Percentiles rank a stretch among this genome's conserved stretches.
Conservation (phyloP, 495 filamentous ascomycete species). For the Corynascus novoguineensis region DNA sequence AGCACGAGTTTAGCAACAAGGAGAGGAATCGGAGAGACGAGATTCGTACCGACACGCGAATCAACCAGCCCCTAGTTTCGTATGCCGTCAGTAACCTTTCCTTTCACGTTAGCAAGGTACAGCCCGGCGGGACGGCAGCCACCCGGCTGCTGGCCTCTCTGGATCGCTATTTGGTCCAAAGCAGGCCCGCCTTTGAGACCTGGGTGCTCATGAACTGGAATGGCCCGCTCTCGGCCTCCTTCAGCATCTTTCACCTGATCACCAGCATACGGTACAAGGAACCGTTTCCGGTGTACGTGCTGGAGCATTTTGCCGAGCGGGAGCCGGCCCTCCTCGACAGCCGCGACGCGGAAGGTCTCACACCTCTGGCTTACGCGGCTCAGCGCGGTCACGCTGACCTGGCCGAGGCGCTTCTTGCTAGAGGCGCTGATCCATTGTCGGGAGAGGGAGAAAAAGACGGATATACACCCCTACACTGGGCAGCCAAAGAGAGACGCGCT, state of each 20-base stretch:
- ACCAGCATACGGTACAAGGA: background rate
- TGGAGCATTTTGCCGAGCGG: constrained; percentile 2
- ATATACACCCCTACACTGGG: constrained; percentile 26
- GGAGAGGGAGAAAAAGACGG: constrained; percentile 13
- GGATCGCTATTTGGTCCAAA: background rate
- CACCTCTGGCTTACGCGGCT: constrained; percentile 25
- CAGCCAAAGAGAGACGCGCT: constrained; percentile 13
- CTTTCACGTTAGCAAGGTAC: constrained; percentile 11
- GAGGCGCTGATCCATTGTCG: constrained; percentile 16
- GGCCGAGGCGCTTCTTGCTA: constrained; percentile 18
- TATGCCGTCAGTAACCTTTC: constrained; percentile 18
- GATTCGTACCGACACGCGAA: background rate
- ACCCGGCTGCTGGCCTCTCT: constrained; percentile 1
- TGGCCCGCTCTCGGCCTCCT: background rate
- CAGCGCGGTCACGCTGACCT: constrained; percentile 20
- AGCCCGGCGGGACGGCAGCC: background rate
- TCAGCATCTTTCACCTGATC: background rate
- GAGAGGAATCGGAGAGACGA: background rate
- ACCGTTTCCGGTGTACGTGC: background rate
- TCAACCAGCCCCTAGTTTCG: constrained; percentile 10
- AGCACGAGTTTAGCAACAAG: background rate
- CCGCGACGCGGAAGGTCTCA: constrained; percentile 11
- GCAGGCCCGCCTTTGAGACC: background rate
- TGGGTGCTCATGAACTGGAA: background rate
- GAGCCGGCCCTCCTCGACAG: constrained; percentile 4